Evolutionary conservation across 2,329 filamentous ascomycete species (phyloP).

Genomic region (Alternaria dauci): DNA sequence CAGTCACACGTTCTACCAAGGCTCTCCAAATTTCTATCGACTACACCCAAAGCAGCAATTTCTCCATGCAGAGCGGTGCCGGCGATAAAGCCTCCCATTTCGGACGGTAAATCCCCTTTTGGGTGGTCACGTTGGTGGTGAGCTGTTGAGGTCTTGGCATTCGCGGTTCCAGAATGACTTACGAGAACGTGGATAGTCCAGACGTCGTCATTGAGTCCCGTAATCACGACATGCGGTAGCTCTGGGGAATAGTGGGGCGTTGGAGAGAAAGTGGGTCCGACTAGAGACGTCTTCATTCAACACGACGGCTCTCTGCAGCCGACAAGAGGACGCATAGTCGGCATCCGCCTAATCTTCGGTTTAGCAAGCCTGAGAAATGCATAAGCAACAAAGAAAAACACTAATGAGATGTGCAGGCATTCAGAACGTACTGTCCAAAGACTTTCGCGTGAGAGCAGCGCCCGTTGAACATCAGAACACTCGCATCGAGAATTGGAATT

Average conservation of each 20-base stretch:
- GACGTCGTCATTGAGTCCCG: slow-evolving; percentile 19
- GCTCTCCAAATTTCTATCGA: slow-evolving; percentile 4
- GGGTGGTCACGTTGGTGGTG: not conserved
- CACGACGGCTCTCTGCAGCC: slow-evolving; percentile 1
- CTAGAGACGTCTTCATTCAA: slow-evolving; percentile 7
- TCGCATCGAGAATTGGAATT: not conserved
- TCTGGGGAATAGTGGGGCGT: not conserved
- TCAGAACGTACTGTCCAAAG: not conserved
- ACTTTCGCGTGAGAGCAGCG: not conserved
- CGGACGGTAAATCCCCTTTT: slow-evolving; percentile 7
- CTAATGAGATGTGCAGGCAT: not conserved
- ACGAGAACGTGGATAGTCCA: not conserved
- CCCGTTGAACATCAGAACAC: not conserved
- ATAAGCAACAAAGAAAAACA: not conserved
- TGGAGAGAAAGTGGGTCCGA: slow-evolving; percentile 8
- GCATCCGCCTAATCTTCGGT: not conserved
- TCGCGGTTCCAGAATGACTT: slow-evolving; percentile 1
- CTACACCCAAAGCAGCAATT: not conserved
- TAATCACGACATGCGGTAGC: slow-evolving; percentile 22
- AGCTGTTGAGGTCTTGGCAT: slow-evolving; percentile 2
- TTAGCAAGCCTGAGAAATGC: not conserved
- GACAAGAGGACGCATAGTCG: not conserved
- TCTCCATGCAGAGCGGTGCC: not conserved
- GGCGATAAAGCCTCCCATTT: not conserved
- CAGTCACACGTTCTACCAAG: not conserved